Conservation (phyloP, 1,139 yeast species). For the Yamadazyma atlantica region DNA sequence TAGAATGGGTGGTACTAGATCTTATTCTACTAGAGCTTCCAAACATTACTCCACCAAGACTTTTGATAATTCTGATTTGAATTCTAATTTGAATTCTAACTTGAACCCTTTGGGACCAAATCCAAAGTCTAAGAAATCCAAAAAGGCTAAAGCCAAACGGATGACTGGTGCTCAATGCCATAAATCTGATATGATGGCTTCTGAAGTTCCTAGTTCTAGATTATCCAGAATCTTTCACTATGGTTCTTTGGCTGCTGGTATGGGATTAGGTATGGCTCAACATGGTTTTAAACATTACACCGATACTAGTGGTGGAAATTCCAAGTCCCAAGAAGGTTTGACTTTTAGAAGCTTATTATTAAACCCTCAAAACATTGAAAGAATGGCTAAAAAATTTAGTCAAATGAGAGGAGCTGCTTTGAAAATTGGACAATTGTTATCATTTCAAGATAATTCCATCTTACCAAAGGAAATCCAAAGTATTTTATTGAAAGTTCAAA, state of each 20-base stretch:
- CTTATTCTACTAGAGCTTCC: constrained; percentile 9
- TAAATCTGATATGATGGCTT: constrained; percentile 23
- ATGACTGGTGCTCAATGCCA: constrained; percentile 10
- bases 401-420: constrained; percentile 98
- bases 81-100: constrained; percentile 8
- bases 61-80: constrained; percentile 7
- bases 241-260: constrained; percentile 89
- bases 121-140: constrained; percentile 5
- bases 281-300: constrained; percentile 76
- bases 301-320: constrained; percentile 23
- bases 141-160: constrained; percentile 4
- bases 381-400: constrained; percentile 82
- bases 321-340: constrained; percentile 39
- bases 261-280: constrained; percentile 81
- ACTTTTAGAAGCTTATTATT: constrained; percentile 63
- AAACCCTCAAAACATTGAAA: constrained; percentile 80
- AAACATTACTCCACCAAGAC: constrained; percentile 15
- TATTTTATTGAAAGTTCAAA: constrained; percentile 81
- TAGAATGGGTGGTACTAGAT: constrained; percentile 9
- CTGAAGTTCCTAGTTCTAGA: constrained; percentile 84
- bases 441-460: constrained; percentile 86
- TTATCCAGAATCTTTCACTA: constrained; percentile 87
- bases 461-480: constrained; percentile 84
- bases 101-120: constrained; percentile 10
- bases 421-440: constrained; percentile 91